These are phyloP conservation scores for Rhododendron vialii DNA, from an alignment of 148 eudicot genomes.

Conservation along the genomic window DNA sequence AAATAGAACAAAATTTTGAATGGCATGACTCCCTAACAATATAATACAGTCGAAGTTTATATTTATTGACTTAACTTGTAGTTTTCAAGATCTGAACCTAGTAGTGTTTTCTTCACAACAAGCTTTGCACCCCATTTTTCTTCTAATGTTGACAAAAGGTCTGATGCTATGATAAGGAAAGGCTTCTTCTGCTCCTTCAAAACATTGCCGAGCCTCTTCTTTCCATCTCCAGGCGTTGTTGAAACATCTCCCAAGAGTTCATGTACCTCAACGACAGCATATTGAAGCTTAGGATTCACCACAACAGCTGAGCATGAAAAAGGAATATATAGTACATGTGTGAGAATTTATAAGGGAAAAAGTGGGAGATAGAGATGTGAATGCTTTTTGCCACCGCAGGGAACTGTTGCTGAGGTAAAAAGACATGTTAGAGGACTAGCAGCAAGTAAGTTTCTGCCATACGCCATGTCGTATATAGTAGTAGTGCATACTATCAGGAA, in stretches of 20 bases:
- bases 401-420: background rate
- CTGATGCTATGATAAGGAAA: conserved; percentile 67
- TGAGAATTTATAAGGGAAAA: background rate
- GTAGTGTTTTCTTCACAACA: conserved; percentile 49
- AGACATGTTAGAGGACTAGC: background rate
- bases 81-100: conserved; percentile 23
- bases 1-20: background rate
- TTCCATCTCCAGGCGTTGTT: conserved; percentile 37
- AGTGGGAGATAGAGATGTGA: background rate
- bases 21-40: background rate
- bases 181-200: conserved; percentile 43
- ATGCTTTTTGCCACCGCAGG: conserved; percentile 1
- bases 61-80: conserved; percentile 43
- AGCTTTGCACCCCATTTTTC: conserved; percentile 85
- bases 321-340: conserved; percentile 1
- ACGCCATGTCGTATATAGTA: background rate
- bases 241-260: conserved; percentile 36
- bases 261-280: conserved; percentile 67
- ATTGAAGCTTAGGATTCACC: conserved; percentile 86
- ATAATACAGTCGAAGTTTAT: background rate
- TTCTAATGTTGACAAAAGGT: conserved; percentile 78
- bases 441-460: background rate
- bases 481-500: background rate
- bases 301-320: conserved; percentile 66
- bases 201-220: conserved; percentile 52